Evolutionary conservation across 495 filamentous ascomycete species (phyloP).

Genomic region (Penicillium ochrochloron): DNA sequence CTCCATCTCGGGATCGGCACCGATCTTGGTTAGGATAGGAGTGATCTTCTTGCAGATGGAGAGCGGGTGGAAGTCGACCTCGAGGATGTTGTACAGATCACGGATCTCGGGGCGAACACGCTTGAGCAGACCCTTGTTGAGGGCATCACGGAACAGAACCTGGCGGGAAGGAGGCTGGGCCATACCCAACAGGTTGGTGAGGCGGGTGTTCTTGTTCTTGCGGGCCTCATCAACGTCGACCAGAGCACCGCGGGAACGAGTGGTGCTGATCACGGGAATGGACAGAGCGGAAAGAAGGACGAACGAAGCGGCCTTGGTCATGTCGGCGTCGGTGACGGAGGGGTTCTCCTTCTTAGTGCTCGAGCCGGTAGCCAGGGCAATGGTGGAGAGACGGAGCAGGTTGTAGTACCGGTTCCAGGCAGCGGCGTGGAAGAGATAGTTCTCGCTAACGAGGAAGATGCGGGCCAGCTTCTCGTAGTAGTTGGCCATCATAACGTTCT

Average conservation of each 20-base stretch:
- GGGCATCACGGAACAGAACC: constrained; percentile 90
- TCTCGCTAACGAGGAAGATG: constrained; percentile 98
- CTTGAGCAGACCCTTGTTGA: constrained; percentile 91
- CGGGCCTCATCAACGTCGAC: constrained; percentile 95
- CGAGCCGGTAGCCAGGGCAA: constrained; percentile 80
- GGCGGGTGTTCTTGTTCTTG: constrained; percentile 97
- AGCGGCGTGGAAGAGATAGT: constrained; percentile 98
- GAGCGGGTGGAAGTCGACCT: constrained; percentile 98
- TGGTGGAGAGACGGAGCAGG: constrained; percentile 88
- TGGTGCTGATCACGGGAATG: constrained; percentile 98
- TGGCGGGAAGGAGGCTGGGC: constrained; percentile 83
- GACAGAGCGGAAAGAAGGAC: constrained; percentile 94
- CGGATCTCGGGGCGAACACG: constrained; percentile 92
- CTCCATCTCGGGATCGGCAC: constrained; percentile 92
- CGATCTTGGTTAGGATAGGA: constrained; percentile 91
- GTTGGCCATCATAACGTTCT: constrained; percentile 99
- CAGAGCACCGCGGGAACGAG: constrained; percentile 90
- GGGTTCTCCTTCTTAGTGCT: constrained; percentile 93
- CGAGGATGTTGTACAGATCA: constrained; percentile 95
- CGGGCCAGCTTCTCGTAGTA: constrained; percentile 99
- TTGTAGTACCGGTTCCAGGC: constrained; percentile 98
- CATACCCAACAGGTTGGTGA: constrained; percentile 96
- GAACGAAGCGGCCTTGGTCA: constrained; percentile 87
- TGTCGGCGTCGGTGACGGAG: constrained; percentile 81
- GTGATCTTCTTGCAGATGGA: constrained; percentile 99